A percentile compares a stretch with the other conserved stretches of the same genome.
Evolutionary conservation across 1,284 basidiomycete genomes (phyloP).

Genomic region (Leccinum griseonigrum): DNA sequence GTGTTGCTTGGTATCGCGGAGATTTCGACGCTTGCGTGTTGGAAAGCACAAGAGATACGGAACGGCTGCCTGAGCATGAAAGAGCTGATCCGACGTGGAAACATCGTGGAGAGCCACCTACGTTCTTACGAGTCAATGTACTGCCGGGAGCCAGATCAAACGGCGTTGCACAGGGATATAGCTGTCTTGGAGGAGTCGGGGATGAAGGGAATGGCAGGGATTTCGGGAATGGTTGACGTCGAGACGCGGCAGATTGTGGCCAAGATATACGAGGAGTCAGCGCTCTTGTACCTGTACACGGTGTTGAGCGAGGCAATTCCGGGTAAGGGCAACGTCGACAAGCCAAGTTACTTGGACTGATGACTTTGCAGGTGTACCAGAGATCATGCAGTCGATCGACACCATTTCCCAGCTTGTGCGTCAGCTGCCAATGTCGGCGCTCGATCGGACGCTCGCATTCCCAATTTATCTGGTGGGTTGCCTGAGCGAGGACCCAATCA

Average conservation of each 20-base stretch:
- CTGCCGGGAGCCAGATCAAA: slow-evolving; percentile 32
- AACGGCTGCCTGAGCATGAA: slow-evolving; percentile 65
- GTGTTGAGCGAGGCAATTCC: slow-evolving; percentile 66
- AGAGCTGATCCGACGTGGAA: slow-evolving; percentile 66
- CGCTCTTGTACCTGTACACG: slow-evolving; percentile 67
- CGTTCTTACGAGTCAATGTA: slow-evolving; percentile 36
- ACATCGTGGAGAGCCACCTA: slow-evolving; percentile 62
- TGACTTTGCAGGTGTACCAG: slow-evolving; percentile 57
- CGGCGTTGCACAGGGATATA: slow-evolving; percentile 40
- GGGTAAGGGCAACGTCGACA: slow-evolving; percentile 42
- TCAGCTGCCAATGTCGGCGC: slow-evolving; percentile 51
- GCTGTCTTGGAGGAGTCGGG: slow-evolving; percentile 28
- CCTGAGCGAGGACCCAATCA: slow-evolving; percentile 61
- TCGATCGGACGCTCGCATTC: slow-evolving; percentile 67
- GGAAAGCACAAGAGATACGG: slow-evolving; percentile 63
- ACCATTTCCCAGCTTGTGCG: slow-evolving; percentile 51
- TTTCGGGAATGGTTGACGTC: slow-evolving; percentile 26
- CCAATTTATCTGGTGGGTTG: slow-evolving; percentile 71
- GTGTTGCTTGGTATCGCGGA: slow-evolving; percentile 74
- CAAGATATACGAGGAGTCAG: slow-evolving; percentile 65
- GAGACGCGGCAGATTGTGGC: slow-evolving; percentile 49
- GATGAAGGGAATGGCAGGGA: slow-evolving; percentile 25
- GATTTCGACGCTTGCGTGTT: slow-evolving; percentile 67
- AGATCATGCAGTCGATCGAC: slow-evolving; percentile 60
- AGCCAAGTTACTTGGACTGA: slow-evolving; percentile 15